Base-by-base conservation (phyloP, 202 grass and related monocot genomes). In the Panicum hallii region DNA sequence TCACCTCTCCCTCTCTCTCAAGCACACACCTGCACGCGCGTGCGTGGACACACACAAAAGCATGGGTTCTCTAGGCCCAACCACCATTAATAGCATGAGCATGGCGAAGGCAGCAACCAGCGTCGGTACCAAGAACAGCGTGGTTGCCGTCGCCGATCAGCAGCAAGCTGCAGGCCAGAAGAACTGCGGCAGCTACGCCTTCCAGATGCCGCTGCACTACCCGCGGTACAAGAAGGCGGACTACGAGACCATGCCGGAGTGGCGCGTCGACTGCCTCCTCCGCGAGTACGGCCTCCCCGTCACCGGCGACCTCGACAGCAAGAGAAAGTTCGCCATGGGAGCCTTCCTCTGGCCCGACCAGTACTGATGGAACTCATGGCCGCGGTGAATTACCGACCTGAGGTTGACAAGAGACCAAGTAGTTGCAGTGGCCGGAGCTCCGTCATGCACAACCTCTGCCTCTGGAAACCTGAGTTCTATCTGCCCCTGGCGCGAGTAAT, bases 171-270 rank as follows among this genome's bases (percentile, higher is more conserved):
- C 7, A n/a, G 40, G 3, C 48, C 49, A 20, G 44, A 57, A 52
- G 45, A 65, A 52, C 34, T 52, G 81, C 70, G 28, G 70, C 34
- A 19, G 70, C 70, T 70, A 20, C 5, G 66, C 36, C 64, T 93
- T 97, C 83, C 82, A 65, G 83, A 92, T 97, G 94, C 94, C 91
- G 7, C 66, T 94, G 44, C 94, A 97, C 78, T 94, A 97, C 85
- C 94, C 94, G 5, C 74, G 91, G 49, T 94, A 92, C 85, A 87
- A 75, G 41, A 79, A 78, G 52, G 88, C 58, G 7, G 94, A 94
- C 72, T 94, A 97, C 67, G 87, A 94, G 83, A 19, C 77, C 20
- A 97, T 94, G 94, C 90, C 94, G 26, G 94, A 97, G 87, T 97
- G 91, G 94, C 90, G 85, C 57, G 89, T 97, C 22, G 85, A 97